phyloP scores from a whole-genome alignment of 345 rosid genomes.

The Reutealis trisperma region DNA sequence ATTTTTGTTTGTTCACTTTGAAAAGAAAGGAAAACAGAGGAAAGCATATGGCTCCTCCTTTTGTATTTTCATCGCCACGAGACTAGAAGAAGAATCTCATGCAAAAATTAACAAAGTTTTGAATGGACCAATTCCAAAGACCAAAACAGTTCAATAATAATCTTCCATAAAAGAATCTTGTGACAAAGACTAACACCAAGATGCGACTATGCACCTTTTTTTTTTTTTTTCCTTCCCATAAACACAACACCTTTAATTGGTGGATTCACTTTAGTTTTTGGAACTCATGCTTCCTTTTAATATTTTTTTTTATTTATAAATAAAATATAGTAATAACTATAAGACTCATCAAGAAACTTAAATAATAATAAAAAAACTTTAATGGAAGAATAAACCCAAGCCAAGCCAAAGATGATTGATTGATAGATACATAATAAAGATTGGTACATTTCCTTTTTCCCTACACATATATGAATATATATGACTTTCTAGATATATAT shows the following conservation, averaged over 20 bases:
- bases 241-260: constrained; percentile 33
- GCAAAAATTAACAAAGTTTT: constrained; percentile 27
- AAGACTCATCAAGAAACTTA: background rate
- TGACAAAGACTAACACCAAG: constrained; percentile 46
- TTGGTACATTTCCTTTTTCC: constrained; percentile 10
- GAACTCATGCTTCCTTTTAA: constrained; percentile 34
- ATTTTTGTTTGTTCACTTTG: constrained; percentile 7
- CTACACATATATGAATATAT: background rate
- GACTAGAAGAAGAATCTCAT: constrained; percentile 36
- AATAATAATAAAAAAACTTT: background rate
- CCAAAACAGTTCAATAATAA: constrained; percentile 25
- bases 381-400: background rate
- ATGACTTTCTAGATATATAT: background rate
- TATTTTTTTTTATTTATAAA: background rate
- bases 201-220: constrained; percentile 18
- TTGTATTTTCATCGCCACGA: constrained; percentile 25
- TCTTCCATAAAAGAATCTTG: constrained; percentile 26
- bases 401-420: constrained; percentile 1
- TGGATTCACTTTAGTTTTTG: constrained; percentile 41
- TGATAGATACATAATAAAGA: constrained; percentile 2
- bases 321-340: background rate
- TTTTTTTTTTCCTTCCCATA: no score
- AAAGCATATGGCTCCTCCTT: background rate
- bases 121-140: constrained; percentile 39
- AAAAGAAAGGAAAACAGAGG: constrained; percentile 20